These are phyloP conservation scores for Bolboschoenus planiculmis DNA, from an alignment of 176 grass and related monocot species.

Conservation along the genomic window DNA sequence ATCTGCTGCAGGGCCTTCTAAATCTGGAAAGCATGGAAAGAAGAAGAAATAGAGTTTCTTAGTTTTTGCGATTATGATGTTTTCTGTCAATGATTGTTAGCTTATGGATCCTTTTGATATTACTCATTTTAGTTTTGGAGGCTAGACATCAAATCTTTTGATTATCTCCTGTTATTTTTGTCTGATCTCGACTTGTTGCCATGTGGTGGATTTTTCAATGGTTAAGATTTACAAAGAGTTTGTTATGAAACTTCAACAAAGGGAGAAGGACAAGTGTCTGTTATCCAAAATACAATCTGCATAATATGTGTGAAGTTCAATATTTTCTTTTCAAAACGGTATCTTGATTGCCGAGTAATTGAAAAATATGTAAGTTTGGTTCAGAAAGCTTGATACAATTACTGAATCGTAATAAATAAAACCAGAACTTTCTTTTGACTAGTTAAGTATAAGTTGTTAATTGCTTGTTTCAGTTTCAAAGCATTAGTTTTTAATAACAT, in stretches of 20 bases:
- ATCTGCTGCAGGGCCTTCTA: slow-evolving; percentile 27
- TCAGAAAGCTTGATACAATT: not conserved
- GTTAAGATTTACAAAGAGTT: not conserved
- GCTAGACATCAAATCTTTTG: not conserved
- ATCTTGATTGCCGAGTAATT: not conserved
- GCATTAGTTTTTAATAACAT: not conserved
- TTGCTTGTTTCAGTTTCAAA: not conserved
- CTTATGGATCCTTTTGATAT: not conserved
- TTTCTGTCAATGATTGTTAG: not conserved
- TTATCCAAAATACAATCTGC: not conserved
- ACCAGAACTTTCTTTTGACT: not conserved
- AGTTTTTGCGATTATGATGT: not conserved
- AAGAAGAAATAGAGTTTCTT: slow-evolving; percentile 55
- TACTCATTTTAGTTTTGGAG: not conserved
- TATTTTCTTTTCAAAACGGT: not conserved
- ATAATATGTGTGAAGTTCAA: not conserved
- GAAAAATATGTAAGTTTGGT: not conserved
- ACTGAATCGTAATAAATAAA: not conserved
- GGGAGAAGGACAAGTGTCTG: not conserved
- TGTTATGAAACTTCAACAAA: not conserved
- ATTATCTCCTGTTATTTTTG: not conserved
- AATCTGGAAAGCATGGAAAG: slow-evolving; percentile 52
- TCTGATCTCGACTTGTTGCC: not conserved
- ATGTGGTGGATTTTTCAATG: not conserved
- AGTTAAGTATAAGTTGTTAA: not conserved